These are phyloP conservation scores for Malus hybrid DNA, from an alignment of 331 rosid genomes.

Conservation along the genomic window DNA sequence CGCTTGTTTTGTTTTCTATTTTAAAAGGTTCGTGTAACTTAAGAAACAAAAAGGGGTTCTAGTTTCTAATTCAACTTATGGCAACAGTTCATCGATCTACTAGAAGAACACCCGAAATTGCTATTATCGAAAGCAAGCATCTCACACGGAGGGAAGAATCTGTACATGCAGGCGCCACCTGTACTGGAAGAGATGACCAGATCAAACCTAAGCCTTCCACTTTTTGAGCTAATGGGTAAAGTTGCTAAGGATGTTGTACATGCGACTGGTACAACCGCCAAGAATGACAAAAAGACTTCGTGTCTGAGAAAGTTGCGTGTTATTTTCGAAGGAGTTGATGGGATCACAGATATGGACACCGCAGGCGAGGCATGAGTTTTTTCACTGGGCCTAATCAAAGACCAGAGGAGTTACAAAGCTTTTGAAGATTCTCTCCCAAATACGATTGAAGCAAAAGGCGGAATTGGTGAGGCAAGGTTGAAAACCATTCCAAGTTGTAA, in stretches of 20 bases:
- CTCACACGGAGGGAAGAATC: conserved; percentile 67
- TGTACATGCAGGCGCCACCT: conserved; percentile 96
- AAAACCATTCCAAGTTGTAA: conserved; percentile 26
- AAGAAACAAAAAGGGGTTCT: background rate
- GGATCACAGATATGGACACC: conserved; percentile 85
- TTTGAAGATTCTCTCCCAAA: background rate
- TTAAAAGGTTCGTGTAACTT: background rate
- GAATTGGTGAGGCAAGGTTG: conserved; percentile 27
- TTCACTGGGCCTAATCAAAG: conserved; percentile 3
- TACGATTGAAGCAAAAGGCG: conserved; percentile 5
- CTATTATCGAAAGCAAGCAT: conserved; percentile 67
- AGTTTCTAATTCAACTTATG: conserved; percentile 2
- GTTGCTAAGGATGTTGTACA: conserved; percentile 59
- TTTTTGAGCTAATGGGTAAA: conserved; percentile 73
- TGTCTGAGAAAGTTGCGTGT: conserved; percentile 64
- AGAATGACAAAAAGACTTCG: conserved; percentile 49
- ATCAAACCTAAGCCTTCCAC: conserved; percentile 52
- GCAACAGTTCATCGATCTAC: conserved; percentile 64
- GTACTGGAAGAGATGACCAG: conserved; percentile 95
- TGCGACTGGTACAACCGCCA: conserved; percentile 55
- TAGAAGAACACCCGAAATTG: conserved; percentile 76
- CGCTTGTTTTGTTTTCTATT: background rate
- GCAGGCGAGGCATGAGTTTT: conserved; percentile 68
- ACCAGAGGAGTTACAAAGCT: conserved; percentile 5
- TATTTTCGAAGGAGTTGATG: conserved; percentile 74